Base-by-base conservation (phyloP, 2,329 filamentous ascomycete species). In the Bisporella sp. region DNA sequence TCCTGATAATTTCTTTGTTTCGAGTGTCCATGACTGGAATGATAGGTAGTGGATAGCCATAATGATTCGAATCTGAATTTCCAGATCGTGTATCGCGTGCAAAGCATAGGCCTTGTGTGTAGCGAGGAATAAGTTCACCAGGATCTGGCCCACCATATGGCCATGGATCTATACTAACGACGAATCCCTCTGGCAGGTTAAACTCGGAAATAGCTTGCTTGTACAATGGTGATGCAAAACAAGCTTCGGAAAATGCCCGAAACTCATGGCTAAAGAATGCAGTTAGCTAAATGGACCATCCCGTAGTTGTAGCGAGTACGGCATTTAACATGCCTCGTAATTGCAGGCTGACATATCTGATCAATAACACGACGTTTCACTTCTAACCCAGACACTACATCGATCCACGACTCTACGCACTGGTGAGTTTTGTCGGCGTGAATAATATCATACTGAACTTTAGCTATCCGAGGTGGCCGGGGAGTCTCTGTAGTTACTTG, bases 381-480 rank as follows among this genome's bases (percentile, higher is more conserved):
- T 11, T 71, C 67, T 49, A 68, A 67, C 31, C 64, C 67, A 4
- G 64, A 57, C 11, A 67, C 68, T 11, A 79, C 57, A 57, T 78
- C 74, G 6, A 79, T 67, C 31, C 78, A 62, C 0, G 76, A 73
- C 57, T 82, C 78, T 41, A 76, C 70, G 55, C 78, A 82, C 47
- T 74, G 72, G 5, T 74, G 74, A 5, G 75, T 66, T 41, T 72
- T 73, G 41, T 77, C 73, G 5, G 63, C 59, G 4, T 74, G 72
- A 50, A 80, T 72, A 45, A 81, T 71, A 64, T 78, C 78, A 66
- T 81, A 83, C 55, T 76, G 72, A 33, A 75, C 74, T 42, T 74
- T 69, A 2, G 77, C 78, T 46, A 76, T 59, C 31, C 78, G 70
- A 6, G 72, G 67, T 11, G 75, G 76, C 2, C 70, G 52, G 40